These are phyloP conservation scores for Monilinia laxa DNA, from an alignment of 2,329 filamentous ascomycete species.

Conservation along the genomic window DNA sequence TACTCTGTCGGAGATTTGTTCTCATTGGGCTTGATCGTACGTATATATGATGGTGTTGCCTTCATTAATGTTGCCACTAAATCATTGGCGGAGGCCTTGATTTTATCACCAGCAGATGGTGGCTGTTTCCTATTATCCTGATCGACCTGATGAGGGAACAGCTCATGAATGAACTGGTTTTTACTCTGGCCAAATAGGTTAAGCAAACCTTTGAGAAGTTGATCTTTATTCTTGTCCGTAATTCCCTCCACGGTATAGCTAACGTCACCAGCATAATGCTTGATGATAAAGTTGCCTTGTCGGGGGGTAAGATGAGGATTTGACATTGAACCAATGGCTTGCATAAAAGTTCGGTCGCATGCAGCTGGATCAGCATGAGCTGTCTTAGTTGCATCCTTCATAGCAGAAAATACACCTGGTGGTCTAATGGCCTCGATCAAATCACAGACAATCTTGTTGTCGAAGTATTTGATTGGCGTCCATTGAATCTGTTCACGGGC, in stretches of 20 bases:
- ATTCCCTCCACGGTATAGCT: conserved; percentile 93
- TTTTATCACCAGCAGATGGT: conserved; percentile 93
- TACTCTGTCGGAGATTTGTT: conserved; percentile 96
- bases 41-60: conserved; percentile 94
- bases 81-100: conserved; percentile 91
- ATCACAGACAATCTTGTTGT: conserved; percentile 98
- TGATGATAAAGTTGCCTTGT: conserved; percentile 96
- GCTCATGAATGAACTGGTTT: conserved; percentile 79
- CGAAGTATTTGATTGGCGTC: conserved; percentile 99
- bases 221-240: conserved; percentile 99
- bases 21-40: conserved; percentile 98
- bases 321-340: conserved; percentile 84
- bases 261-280: conserved; percentile 98
- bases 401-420: conserved; percentile 86
- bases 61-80: conserved; percentile 96
- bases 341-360: conserved; percentile 94
- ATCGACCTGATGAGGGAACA: conserved; percentile 93
- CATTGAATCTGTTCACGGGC: conserved; percentile 94
- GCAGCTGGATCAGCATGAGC: conserved; percentile 92
- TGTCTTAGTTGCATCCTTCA: conserved; percentile 98
- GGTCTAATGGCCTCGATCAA: conserved; percentile 90
- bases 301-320: conserved; percentile 89
- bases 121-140: conserved; percentile 93
- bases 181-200: conserved; percentile 80
- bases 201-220: conserved; percentile 88